phyloP scores from a whole-genome alignment of 441 rosid genomes.

The Sinapis alba region DNA sequence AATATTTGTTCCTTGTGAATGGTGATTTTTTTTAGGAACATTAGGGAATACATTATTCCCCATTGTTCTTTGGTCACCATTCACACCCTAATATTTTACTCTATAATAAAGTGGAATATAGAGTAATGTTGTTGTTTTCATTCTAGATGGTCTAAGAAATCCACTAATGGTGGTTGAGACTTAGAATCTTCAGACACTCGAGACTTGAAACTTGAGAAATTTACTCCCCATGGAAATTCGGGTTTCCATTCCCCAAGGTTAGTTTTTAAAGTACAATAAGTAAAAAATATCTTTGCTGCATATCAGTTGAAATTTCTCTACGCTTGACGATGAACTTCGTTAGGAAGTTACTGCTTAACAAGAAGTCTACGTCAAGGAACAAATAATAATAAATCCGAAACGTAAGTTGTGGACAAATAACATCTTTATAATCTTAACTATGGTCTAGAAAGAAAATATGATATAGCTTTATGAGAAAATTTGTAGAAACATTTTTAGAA shows the following conservation, averaged over 20 bases:
- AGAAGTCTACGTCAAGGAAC: background rate
- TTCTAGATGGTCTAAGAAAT: too few species aligned
- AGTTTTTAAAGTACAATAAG: constrained; percentile 3
- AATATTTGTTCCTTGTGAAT: too few species aligned
- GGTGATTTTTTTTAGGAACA: too few species aligned
- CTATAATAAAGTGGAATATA: too few species aligned
- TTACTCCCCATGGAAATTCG: background rate
- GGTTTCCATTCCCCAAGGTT: background rate
- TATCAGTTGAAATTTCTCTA: constrained; percentile 19
- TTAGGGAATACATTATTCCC: too few species aligned
- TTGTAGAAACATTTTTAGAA: too few species aligned
- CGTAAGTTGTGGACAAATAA: background rate
- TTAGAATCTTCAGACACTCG: background rate
- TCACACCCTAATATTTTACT: too few species aligned
- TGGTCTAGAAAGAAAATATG: too few species aligned
- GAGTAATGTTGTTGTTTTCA: too few species aligned
- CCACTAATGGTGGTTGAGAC: constrained; percentile 18
- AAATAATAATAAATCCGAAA: background rate
- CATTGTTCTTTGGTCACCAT: too few species aligned
- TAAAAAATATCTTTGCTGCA: background rate
- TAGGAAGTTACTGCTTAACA: constrained; percentile 3
- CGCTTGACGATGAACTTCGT: background rate
- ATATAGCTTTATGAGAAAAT: too few species aligned
- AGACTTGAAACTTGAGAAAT: background rate
- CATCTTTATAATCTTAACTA: background rate